Percentiles rank a stretch among this genome's conserved stretches.
Evolutionary conservation across 1,139 yeast genomes (phyloP).

Genomic region (Trichomonascaceae sp.): DNA sequence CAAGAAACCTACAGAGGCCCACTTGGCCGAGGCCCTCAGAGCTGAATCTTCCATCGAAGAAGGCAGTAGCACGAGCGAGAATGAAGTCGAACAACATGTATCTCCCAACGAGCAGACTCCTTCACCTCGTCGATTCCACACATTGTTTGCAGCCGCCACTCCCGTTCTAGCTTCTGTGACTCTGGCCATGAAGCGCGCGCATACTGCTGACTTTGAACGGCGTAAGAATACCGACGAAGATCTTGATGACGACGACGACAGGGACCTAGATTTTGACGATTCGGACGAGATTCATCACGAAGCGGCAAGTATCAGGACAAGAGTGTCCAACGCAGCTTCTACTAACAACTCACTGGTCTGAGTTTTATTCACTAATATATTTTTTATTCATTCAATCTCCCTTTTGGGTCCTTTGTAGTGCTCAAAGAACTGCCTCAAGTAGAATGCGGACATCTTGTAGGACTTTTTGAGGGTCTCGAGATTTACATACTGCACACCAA

Average conservation of each 20-base stretch:
- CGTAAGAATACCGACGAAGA: slow-evolving; percentile 31
- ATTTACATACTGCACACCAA: slow-evolving; percentile 28
- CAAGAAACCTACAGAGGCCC: background rate
- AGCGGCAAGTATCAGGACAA: too few species aligned
- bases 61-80: slow-evolving; percentile 2
- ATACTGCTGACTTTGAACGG: slow-evolving; percentile 80
- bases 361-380: too few species aligned
- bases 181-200: slow-evolving; percentile 63
- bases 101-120: slow-evolving; percentile 1
- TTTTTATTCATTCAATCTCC: too few species aligned
- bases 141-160: slow-evolving; percentile 18
- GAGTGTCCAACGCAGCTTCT: too few species aligned
- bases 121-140: slow-evolving; percentile 4
- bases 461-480: slow-evolving; percentile 24
- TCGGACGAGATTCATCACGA: background rate
- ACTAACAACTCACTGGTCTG: too few species aligned
- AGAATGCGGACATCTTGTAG: slow-evolving; percentile 28
- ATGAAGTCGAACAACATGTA: slow-evolving; percentile 2
- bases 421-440: slow-evolving; percentile 12
- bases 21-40: background rate
- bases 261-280: background rate
- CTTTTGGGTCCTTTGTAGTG: slow-evolving; percentile 4
- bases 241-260: slow-evolving; percentile 19
- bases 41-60: background rate
- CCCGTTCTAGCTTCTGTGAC: slow-evolving; percentile 37